Evolutionary conservation across 2,329 filamentous ascomycete species (phyloP).

Genomic region (Rhinocladiella mackenziei): DNA sequence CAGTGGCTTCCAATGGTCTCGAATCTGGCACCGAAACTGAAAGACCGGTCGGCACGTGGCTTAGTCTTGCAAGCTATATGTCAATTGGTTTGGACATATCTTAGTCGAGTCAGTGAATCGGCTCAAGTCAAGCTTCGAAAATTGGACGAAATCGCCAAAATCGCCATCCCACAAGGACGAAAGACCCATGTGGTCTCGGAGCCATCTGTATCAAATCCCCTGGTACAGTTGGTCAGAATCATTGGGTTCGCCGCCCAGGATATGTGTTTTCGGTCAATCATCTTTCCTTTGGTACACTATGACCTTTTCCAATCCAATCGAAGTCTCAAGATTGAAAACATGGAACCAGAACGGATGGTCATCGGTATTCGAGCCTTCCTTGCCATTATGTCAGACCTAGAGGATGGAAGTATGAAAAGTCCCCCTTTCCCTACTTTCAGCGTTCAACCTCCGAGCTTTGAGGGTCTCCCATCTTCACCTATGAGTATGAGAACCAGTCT

Average conservation of each 20-base stretch:
- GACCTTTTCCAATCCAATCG: constrained; percentile 75
- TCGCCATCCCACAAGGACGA: constrained; percentile 76
- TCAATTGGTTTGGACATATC: constrained; percentile 86
- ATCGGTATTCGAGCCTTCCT: constrained; percentile 93
- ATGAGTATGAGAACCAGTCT: constrained; percentile 38
- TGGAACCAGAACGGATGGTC: constrained; percentile 96
- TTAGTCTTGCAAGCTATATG: constrained; percentile 86
- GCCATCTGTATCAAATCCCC: constrained; percentile 74
- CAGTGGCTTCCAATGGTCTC: constrained; percentile 84
- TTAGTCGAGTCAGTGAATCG: constrained; percentile 77
- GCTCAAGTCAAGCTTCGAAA: constrained; percentile 66
- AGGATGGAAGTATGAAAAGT: constrained; percentile 70
- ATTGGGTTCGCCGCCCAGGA: constrained; percentile 93
- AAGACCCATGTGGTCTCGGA: constrained; percentile 80
- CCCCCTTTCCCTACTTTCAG: constrained; percentile 76
- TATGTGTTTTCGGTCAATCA: constrained; percentile 83
- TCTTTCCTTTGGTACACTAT: constrained; percentile 93
- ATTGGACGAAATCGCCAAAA: constrained; percentile 81
- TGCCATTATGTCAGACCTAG: constrained; percentile 86
- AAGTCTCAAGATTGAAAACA: constrained; percentile 80
- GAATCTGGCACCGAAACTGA: constrained; percentile 73
- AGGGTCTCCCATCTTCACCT: constrained; percentile 37
- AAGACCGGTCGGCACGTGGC: constrained; percentile 73
- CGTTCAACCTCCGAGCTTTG: constrained; percentile 35
- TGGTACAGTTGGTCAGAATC: constrained; percentile 90